These are phyloP conservation scores for Aureobasidium musti DNA, from an alignment of 2,329 filamentous ascomycete species.

Conservation along the genomic window DNA sequence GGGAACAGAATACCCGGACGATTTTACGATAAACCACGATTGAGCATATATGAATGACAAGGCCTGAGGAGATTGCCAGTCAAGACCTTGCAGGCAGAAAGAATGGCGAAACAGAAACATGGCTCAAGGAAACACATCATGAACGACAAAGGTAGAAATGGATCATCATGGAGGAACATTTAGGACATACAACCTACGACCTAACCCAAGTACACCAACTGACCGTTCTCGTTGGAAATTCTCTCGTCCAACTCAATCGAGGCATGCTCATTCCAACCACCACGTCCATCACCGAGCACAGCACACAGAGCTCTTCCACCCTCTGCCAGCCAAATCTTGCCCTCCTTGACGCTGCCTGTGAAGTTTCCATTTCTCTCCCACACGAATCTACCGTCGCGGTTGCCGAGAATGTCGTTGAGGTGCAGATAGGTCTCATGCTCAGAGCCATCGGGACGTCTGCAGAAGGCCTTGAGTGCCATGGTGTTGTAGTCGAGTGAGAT, in stretches of 20 bases:
- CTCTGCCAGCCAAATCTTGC: slow-evolving; percentile 39
- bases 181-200: background rate
- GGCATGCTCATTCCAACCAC: slow-evolving; percentile 40
- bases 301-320: slow-evolving; percentile 42
- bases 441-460: slow-evolving; percentile 40
- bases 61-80: too few species aligned
- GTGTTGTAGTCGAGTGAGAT: slow-evolving; percentile 41
- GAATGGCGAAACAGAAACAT: background rate
- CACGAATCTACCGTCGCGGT: slow-evolving; percentile 42
- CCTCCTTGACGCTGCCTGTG: slow-evolving; percentile 38
- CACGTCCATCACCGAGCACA: slow-evolving; percentile 42
- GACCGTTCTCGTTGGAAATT: slow-evolving; percentile 45
- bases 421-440: slow-evolving; percentile 41
- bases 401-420: slow-evolving; percentile 45
- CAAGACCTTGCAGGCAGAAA: too few species aligned
- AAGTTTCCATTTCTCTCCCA: slow-evolving; percentile 46
- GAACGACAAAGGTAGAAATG: background rate
- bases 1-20: background rate
- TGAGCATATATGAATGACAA: background rate
- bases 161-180: background rate
- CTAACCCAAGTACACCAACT: slow-evolving; percentile 38
- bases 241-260: slow-evolving; percentile 44
- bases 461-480: slow-evolving; percentile 42
- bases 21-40: background rate
- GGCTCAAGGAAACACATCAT: background rate